A percentile compares a stretch with the other conserved stretches of the same genome.
phyloP scores from a whole-genome alignment of 106 monocot genomes.

The Narthecium ossifragum region DNA sequence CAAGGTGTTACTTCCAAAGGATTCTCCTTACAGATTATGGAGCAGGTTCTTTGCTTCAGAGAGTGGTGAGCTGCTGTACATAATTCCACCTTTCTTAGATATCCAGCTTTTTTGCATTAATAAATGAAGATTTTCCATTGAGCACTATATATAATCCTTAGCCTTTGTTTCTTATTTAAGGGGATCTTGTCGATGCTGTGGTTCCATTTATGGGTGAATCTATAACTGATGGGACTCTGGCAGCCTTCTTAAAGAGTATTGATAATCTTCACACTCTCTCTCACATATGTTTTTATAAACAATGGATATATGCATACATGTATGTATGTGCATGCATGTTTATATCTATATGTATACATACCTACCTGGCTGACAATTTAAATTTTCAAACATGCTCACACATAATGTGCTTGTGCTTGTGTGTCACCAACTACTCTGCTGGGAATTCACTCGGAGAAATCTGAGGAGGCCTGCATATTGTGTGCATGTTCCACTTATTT shows the following conservation, averaged over 20 bases:
- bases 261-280: background rate
- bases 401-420: too few relatives aligned
- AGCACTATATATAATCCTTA: background rate
- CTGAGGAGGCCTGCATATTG: too few relatives aligned
- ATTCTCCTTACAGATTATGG: slow-evolving; percentile 44
- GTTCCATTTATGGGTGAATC: slow-evolving; percentile 98
- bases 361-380: too few relatives aligned
- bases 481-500: background rate
- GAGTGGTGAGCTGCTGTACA: slow-evolving; percentile 29
- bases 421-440: background rate
- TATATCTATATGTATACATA: too few relatives aligned
- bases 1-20: slow-evolving; percentile 26
- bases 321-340: too few relatives aligned
- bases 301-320: too few relatives aligned
- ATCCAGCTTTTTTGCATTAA: background rate
- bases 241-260: slow-evolving; percentile 85
- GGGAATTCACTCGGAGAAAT: background rate
- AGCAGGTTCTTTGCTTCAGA: slow-evolving; percentile 80
- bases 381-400: too few relatives aligned
- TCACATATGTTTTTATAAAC: too few relatives aligned
- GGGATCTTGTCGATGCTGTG: slow-evolving; percentile 72
- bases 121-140: too few relatives aligned
- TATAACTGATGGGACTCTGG: slow-evolving; percentile 93
- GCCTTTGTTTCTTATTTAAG: slow-evolving; percentile 27
- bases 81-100: background rate